phyloP scores from a whole-genome alignment of 192 early-diverging fungal species.

The Glomus cerebriforme region DNA sequence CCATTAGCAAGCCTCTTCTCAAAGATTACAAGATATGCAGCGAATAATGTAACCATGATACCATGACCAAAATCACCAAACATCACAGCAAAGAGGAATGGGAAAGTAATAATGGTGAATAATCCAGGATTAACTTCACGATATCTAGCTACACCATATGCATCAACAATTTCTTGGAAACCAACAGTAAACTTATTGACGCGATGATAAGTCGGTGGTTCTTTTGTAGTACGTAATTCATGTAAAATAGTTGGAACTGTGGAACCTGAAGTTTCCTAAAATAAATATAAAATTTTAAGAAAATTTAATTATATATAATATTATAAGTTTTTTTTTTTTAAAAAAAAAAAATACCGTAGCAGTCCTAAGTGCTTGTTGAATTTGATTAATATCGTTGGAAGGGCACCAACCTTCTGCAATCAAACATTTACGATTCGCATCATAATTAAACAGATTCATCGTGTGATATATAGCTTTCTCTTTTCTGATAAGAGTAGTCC shows the following conservation, averaged over 20 bases:
- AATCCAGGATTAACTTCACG: slow-evolving; percentile 98
- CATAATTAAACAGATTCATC: slow-evolving; percentile 96
- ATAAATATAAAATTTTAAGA: slow-evolving; percentile 24
- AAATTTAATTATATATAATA: slow-evolving; percentile 1
- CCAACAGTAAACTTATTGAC: slow-evolving; percentile 96
- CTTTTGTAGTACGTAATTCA: slow-evolving; percentile 80
- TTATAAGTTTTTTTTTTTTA: too few relatives aligned
- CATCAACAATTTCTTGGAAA: slow-evolving; percentile 97
- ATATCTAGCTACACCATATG: slow-evolving; percentile 95
- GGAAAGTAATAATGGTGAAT: slow-evolving; percentile 96
- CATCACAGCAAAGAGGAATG: slow-evolving; percentile 99
- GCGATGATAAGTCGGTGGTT: slow-evolving; percentile 92
- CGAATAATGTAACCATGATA: slow-evolving; percentile 77
- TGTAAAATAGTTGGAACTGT: slow-evolving; percentile 86
- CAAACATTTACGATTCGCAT: slow-evolving; percentile 86
- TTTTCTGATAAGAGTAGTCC: slow-evolving; percentile 91
- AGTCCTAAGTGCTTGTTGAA: slow-evolving; percentile 81
- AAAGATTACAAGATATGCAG: slow-evolving; percentile 72
- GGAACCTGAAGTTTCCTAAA: slow-evolving; percentile 80
- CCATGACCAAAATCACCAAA: slow-evolving; percentile 99
- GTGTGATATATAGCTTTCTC: slow-evolving; percentile 98
- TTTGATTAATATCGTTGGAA: slow-evolving; percentile 75
- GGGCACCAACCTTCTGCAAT: slow-evolving; percentile 99
- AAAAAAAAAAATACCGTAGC: slow-evolving; percentile 65
- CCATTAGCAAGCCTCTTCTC: slow-evolving; percentile 81